These are phyloP conservation scores for Zymoseptoria brevis DNA, from an alignment of 2,329 filamentous ascomycete species.

Conservation along the genomic window DNA sequence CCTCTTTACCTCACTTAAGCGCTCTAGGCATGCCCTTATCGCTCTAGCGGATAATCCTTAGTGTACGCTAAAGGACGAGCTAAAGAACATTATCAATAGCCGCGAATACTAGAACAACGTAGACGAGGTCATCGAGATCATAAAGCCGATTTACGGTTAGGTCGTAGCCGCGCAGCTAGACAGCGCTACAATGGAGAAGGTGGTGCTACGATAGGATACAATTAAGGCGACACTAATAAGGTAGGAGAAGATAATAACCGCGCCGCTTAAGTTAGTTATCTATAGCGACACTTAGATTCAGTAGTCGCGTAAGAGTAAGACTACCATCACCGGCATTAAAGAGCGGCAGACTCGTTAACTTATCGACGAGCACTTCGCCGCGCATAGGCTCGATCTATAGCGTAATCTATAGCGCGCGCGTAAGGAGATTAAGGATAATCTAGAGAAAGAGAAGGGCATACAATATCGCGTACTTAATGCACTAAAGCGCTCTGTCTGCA, in stretches of 20 bases:
- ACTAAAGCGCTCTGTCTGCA: no score
- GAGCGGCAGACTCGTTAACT: background rate
- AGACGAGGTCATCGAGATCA: background rate
- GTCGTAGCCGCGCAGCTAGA: background rate
- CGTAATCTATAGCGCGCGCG: background rate
- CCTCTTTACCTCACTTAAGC: background rate
- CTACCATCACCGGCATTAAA: background rate
- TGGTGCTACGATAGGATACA: background rate
- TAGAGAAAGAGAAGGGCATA: no score
- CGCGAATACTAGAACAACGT: background rate
- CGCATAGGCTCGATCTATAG: background rate
- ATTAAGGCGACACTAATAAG: background rate
- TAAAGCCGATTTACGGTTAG: background rate
- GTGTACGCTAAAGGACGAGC: background rate
- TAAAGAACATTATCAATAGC: background rate
- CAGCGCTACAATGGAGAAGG: background rate
- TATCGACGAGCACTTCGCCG: background rate
- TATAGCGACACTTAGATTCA: background rate
- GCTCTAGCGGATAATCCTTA: background rate
- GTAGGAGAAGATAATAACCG: background rate
- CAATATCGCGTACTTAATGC: no score
- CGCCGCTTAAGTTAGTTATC: background rate
- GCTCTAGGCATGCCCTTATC: background rate
- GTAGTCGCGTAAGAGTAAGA: background rate
- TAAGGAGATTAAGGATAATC: background rate